Base-by-base conservation (phyloP, 2,329 filamentous ascomycete genomes). In the Ophiostoma sp. region DNA sequence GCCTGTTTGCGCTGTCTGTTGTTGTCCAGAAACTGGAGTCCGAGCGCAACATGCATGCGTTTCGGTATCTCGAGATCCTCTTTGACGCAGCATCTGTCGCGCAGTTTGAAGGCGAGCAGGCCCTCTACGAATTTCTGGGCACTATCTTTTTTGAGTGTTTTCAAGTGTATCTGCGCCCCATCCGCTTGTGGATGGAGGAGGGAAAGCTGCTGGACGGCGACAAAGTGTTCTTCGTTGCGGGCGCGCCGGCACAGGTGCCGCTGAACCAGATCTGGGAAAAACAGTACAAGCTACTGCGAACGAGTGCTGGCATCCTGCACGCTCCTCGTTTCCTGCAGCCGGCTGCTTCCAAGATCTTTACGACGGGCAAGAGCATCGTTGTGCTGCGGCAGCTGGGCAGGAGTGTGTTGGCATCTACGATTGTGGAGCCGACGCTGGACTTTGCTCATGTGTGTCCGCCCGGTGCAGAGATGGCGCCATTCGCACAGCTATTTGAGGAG, bases 351-450 rank as follows among this genome's bases (percentile, higher is more conserved):
- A 90, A 89, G 72, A 92, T 97, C 52, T 94, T 97, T 75, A 93
- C 89, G 0, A 89, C 92, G 1, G 94, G 94, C 0, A 97, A 97
- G 79, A 96, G 90, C 75, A 89, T 95, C 70, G 87, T 95, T 0
- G 90, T 97, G 64, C 80, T 97, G n/a, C 89, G 89, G 72, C 86
- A 90, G 67, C 82, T 97, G 13, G 87, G 88, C 57, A 82, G 84
- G 70, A 82, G 39, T 72, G n/a, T 60, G 1, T 13, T 57, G 52
- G n/a, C 52, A 57, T 17, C 35, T 73, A 77, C 68, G 74, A 72
- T 77, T 74, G 71, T 73, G 68, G 84, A 83, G 72, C 83, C 80
- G 44, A 79, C 74, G 17, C 78, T 92, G n/a, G 82, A 86, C 54
- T 88, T 88, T 72, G 81, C 85, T 1, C 79, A 81, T 1, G 83